Evolutionary conservation across 1,284 basidiomycete genomes (phyloP).

Genomic region (Microbotryum scabiosae): DNA sequence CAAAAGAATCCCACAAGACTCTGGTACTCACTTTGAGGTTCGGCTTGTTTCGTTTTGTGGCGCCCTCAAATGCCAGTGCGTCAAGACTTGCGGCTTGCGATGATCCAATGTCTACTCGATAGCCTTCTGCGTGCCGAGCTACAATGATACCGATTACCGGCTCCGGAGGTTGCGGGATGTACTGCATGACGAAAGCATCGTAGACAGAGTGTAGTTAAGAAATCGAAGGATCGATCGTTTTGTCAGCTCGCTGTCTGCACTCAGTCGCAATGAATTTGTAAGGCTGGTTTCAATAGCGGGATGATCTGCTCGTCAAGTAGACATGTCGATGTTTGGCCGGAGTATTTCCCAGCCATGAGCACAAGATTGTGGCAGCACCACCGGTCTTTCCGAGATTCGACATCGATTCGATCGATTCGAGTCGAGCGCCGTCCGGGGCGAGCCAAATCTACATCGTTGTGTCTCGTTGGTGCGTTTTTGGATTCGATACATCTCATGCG

Average conservation of each 20-base stretch:
- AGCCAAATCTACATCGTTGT: no score
- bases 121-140: constrained; percentile 65
- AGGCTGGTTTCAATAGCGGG: no score
- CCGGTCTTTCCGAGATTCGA: background rate
- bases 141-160: constrained; percentile 64
- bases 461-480: background rate
- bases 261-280: background rate
- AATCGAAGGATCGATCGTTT: background rate
- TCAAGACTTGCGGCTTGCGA: constrained; percentile 68
- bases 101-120: constrained; percentile 70
- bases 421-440: background rate
- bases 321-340: no score
- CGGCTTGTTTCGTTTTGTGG: constrained; percentile 71
- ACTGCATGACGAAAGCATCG: constrained; percentile 45
- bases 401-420: background rate
- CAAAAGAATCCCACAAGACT: background rate
- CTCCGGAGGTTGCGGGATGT: constrained; percentile 73
- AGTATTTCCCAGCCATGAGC: no score
- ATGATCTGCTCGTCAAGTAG: no score
- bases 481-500: background rate
- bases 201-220: background rate
- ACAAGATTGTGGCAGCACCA: background rate
- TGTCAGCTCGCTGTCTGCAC: background rate
- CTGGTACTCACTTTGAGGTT: constrained; percentile 58
- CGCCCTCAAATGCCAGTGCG: constrained; percentile 73